Evolutionary conservation across 345 rosid genomes (phyloP), one percentile per base, ranked within the genome.

Genomic region (Gossypium mustelinum): DNA sequence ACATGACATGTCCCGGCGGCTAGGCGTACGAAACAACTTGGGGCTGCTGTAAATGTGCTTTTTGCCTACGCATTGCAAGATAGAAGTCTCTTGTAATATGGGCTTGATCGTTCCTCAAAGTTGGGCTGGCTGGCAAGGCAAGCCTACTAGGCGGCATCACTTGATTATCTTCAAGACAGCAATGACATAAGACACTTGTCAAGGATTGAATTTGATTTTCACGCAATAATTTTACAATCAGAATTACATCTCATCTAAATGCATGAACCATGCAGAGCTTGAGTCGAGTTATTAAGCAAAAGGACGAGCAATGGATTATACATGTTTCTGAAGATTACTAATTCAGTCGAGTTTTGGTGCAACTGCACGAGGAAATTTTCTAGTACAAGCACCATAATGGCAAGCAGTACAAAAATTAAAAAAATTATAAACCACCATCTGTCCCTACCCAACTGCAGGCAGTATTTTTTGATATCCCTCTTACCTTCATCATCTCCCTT

Each of bases 361-460:
- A 57, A 69, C 44, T 25, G 20, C 44, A 54, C 13, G 11, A 34
- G 41, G 11, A 13, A 20, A 4, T n/a, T 54, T 52, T 29, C 27
- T 2, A 34, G 45, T 60, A 55, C 63, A 70, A 54, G 63, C 25
- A 70, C 25, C 61, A 52, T 52, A 56, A 47, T 1, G 5, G 56
- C 9, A 65, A 34, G 20, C n/a, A 2, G 20, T 18, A 24, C 57
- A 70, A 70, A 52, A 29, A 11, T 17, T 27, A 14, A 70, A 17
- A 75, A 65, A 47, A 65, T 82, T 72, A 75, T 18, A 43, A 68
- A 71, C 34, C 70, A 60, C 57, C 77, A 27, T 88, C 88, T 10
- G 76, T 80, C 34, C 85, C 91, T 17, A 89, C 84, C 97, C 97
- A 87, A 82, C 98, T 91, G 70, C 83, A 82, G 48, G 89, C 98